Conservation (phyloP, 768 basidiomycete genomes). For the Lactarius sanguifluus region DNA sequence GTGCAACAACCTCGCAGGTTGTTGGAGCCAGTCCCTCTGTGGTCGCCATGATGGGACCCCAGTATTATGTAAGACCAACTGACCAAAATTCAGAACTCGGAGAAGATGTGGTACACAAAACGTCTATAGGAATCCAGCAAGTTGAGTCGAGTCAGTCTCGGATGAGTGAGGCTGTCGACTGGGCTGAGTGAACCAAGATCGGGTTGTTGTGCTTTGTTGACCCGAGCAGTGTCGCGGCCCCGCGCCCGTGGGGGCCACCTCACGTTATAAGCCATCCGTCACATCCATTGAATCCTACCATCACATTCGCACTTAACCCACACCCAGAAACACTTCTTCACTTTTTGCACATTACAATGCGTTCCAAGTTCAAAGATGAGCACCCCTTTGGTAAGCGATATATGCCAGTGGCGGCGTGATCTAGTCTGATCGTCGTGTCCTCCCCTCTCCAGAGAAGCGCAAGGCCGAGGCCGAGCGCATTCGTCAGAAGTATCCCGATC, state of each 20-base stretch:
- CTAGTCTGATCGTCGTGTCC: slow-evolving; percentile 40
- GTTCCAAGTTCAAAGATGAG: slow-evolving; percentile 98
- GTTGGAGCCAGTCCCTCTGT: not conserved
- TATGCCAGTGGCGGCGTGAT: slow-evolving; percentile 33
- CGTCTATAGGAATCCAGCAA: not conserved
- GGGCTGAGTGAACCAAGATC: not conserved
- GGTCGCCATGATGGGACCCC: not conserved
- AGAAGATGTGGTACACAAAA: not conserved
- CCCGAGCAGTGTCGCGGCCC: slow-evolving; percentile 9
- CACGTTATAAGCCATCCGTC: slow-evolving; percentile 21
- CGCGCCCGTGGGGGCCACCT: not conserved
- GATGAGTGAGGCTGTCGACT: not conserved
- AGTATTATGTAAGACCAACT: not conserved
- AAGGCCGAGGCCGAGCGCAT: slow-evolving; percentile 99
- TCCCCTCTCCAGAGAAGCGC: slow-evolving; percentile 77
- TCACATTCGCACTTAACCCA: slow-evolving; percentile 22
- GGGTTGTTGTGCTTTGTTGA: slow-evolving; percentile 29
- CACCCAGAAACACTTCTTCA: slow-evolving; percentile 2
- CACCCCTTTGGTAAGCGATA: slow-evolving; percentile 87
- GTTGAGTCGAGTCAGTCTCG: not conserved
- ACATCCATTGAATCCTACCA: not conserved
- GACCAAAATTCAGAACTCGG: not conserved
- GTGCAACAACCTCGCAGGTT: not conserved
- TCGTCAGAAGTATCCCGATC: slow-evolving; percentile 97
- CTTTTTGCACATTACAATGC: slow-evolving; percentile 48